Evolutionary conservation across 495 filamentous ascomycete genomes (phyloP), one percentile per base, ranked within the genome.

Genomic region (Apodospora peruviana): DNA sequence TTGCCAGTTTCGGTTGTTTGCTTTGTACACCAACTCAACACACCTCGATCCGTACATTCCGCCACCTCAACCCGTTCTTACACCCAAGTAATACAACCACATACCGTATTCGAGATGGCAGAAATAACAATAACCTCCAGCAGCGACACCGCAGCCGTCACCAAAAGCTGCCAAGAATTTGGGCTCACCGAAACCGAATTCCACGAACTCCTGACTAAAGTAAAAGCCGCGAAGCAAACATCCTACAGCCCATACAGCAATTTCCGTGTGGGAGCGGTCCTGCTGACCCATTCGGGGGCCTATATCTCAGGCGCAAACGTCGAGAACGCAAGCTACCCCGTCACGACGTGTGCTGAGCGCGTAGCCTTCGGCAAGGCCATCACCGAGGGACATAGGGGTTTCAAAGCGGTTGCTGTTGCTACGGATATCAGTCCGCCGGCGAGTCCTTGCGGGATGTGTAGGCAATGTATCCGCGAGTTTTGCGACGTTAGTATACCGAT

Each of bases 241-340:
- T 86, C 90, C 34, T 94, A 95, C 73, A 91, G 88, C 77, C 93
- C 90, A 9, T 96, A 98, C 74, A 94, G 88, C 55, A 77, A 84
- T 45, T 98, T 97, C 81, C 89, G 80, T 35, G 93, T 98, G 53
- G 93, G 93, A 49, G 84, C 86, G 40, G 82, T 84, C 25, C 68
- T 98, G 45, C 80, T 98, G 48, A 81, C 82, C 16, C 51, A 68
- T 17, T 73, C 77, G 21, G 80, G 75, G n/a, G 68, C 71, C 43
- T 85, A 77, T 47, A 51, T 89, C 56, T 61, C 69, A 40, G 93
- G 93, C 18, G 90, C 86, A 40, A 98, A 98, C 66, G 82, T 98
- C 22, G 93, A 98, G 70, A 97, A 97, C 66, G 93, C 87, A 1
- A 76, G 84, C 20, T 97, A 95, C 61, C 91, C 91, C 4, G 90